phyloP scores from a whole-genome alignment of 768 basidiomycete genomes.

The Lactarius tabidus region DNA sequence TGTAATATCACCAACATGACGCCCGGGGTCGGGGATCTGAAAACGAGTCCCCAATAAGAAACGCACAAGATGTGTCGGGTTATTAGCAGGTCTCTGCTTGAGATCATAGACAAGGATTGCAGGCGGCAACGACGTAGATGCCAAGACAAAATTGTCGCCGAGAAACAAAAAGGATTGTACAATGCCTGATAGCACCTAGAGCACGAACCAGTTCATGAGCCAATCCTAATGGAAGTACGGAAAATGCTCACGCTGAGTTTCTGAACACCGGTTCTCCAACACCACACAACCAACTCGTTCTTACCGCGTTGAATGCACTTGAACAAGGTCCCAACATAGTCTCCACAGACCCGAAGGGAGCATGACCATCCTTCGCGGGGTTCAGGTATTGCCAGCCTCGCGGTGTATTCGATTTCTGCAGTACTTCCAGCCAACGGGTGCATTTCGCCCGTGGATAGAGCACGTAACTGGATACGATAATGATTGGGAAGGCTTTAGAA shows the following conservation, averaged over 20 bases:
- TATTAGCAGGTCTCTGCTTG: background rate
- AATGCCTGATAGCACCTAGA: slow-evolving; percentile 4
- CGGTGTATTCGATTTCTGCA: slow-evolving; percentile 17
- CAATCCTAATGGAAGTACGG: background rate
- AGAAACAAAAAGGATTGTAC: slow-evolving; percentile 21
- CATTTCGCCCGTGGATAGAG: too few relatives aligned
- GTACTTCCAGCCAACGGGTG: slow-evolving; percentile 8
- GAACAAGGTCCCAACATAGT: slow-evolving; percentile 21
- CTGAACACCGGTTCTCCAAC: slow-evolving; percentile 22
- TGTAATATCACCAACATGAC: too few relatives aligned
- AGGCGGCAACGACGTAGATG: slow-evolving; percentile 4
- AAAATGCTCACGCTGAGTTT: slow-evolving; percentile 12
- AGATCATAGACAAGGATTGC: slow-evolving; percentile 19
- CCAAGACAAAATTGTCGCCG: too few relatives aligned
- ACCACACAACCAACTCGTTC: slow-evolving; percentile 22
- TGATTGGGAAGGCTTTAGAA: background rate
- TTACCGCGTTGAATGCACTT: too few relatives aligned
- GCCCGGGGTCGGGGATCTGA: too few relatives aligned
- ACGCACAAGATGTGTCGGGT: slow-evolving; percentile 6
- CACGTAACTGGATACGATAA: slow-evolving; percentile 15
- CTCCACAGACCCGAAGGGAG: slow-evolving; percentile 18
- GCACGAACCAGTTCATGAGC: background rate
- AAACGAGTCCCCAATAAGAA: background rate
- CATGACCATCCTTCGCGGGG: slow-evolving; percentile 5
- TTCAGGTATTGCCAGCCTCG: too few relatives aligned